These are phyloP conservation scores for Phascolomyces articulosus DNA, from an alignment of 371 early-diverging fungal species.

Conservation along the genomic window DNA sequence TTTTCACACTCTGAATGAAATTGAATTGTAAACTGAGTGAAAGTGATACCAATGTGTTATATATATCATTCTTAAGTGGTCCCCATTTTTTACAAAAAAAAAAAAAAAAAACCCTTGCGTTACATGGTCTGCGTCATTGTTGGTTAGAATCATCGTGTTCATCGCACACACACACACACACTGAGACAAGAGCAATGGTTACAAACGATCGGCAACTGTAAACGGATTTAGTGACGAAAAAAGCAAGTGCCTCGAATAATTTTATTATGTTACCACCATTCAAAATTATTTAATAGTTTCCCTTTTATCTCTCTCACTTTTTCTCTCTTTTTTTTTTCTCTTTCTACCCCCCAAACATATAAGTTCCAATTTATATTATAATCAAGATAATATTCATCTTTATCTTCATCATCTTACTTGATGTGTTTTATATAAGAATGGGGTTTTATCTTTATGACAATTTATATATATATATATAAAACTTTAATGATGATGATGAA, in stretches of 20 bases:
- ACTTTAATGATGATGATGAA: too few species aligned
- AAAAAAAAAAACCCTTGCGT: not conserved
- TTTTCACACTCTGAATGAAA: not conserved
- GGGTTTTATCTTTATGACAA: too few species aligned
- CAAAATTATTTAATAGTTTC: too few species aligned
- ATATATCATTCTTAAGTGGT: not conserved
- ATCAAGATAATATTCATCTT: too few species aligned
- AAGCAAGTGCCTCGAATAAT: conserved; percentile 1
- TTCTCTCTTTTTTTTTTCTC: not conserved
- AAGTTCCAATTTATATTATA: too few species aligned
- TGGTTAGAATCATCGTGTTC: not conserved
- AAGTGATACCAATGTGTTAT: conserved; percentile 7
- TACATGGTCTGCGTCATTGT: conserved; percentile 8
- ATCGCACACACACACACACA: too few species aligned
- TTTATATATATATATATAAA: too few species aligned
- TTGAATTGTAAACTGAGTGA: not conserved
- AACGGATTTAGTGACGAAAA: conserved; percentile 8
- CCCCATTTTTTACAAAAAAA: too few species aligned
- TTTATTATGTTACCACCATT: not conserved
- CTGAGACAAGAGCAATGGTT: conserved; percentile 5
- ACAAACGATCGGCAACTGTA: conserved; percentile 5
- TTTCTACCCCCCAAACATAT: too few species aligned
- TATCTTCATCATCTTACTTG: too few species aligned
- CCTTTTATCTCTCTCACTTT: not conserved
- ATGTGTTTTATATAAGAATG: too few species aligned